These are phyloP conservation scores for Cercophora scortea DNA, from an alignment of 495 filamentous ascomycete genomes.

Conservation along the genomic window DNA sequence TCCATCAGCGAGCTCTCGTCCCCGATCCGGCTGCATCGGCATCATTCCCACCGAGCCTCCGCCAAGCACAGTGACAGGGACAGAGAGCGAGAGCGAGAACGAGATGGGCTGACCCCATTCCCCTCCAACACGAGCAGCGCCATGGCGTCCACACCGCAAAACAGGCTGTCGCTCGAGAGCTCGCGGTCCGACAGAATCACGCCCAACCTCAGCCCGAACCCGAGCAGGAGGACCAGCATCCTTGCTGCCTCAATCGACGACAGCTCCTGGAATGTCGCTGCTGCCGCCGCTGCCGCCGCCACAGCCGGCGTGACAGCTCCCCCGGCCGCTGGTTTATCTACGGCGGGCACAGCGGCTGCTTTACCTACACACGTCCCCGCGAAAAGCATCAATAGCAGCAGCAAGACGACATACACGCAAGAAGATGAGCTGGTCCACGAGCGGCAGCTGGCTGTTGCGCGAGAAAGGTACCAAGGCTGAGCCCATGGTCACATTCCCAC, in stretches of 20 bases:
- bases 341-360: background rate
- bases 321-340: no score
- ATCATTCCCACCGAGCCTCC: constrained; percentile 26
- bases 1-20: constrained; percentile 44
- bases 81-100: constrained; percentile 15
- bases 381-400: background rate
- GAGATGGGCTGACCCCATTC: constrained; percentile 27
- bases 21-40: constrained; percentile 37
- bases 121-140: constrained; percentile 11
- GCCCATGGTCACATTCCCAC: background rate
- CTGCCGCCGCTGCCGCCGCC: background rate
- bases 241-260: constrained; percentile 25
- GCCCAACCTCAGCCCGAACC: constrained; percentile 32
- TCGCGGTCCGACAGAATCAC: constrained; percentile 35
- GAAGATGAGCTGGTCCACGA: constrained; percentile 31
- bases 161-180: constrained; percentile 28
- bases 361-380: constrained; percentile 6
- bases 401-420: constrained; percentile 7
- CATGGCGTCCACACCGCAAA: constrained; percentile 8
- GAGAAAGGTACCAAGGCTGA: constrained; percentile 33
- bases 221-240: constrained; percentile 33
- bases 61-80: no score
- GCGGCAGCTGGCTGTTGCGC: constrained; percentile 30
- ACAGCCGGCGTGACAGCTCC: background rate
- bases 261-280: background rate